phyloP scores from a whole-genome alignment of 2,329 filamentous ascomycete genomes.

The Microdochium bolleyi region DNA sequence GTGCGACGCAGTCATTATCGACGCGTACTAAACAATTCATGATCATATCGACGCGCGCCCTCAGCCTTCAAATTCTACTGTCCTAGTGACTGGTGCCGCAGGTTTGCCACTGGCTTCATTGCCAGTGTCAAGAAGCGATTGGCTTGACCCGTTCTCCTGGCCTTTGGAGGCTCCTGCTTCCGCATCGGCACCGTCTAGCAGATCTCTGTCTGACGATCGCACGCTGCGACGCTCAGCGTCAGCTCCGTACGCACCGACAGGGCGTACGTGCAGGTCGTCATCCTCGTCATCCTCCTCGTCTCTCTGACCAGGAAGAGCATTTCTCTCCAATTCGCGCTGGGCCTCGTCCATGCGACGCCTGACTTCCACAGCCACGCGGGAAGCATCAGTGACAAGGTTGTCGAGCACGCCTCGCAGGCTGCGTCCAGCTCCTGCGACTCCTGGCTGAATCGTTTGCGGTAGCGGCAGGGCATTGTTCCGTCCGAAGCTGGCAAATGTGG shows the following conservation, averaged over 20 bases:
- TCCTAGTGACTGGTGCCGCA: constrained; percentile 20
- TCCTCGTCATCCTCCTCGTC: constrained; percentile 65
- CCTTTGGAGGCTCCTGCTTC: constrained; percentile 44
- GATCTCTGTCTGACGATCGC: constrained; percentile 58
- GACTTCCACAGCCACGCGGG: constrained; percentile 91
- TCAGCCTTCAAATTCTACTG: constrained; percentile 39
- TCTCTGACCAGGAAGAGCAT: constrained; percentile 55
- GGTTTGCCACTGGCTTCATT: constrained; percentile 11
- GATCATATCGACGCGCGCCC: background rate
- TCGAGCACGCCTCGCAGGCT: constrained; percentile 88
- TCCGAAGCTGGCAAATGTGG: constrained; percentile 68
- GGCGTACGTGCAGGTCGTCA: constrained; percentile 41
- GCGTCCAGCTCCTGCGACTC: constrained; percentile 46
- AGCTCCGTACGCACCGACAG: constrained; percentile 33
- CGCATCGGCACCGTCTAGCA: constrained; percentile 68
- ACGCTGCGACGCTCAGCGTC: constrained; percentile 58
- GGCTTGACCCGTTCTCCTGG: constrained; percentile 18
- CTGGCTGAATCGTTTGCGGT: constrained; percentile 26
- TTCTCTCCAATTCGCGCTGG: constrained; percentile 82
- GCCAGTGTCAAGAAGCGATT: constrained; percentile 17
- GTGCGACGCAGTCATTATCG: background rate
- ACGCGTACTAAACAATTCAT: background rate
- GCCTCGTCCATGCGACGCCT: constrained; percentile 91
- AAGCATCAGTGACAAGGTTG: constrained; percentile 95
- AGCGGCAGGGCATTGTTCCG: constrained; percentile 30